These are phyloP conservation scores for Epichloe amarillans DNA, from an alignment of 2,329 filamentous ascomycete genomes.

Conservation along the genomic window DNA sequence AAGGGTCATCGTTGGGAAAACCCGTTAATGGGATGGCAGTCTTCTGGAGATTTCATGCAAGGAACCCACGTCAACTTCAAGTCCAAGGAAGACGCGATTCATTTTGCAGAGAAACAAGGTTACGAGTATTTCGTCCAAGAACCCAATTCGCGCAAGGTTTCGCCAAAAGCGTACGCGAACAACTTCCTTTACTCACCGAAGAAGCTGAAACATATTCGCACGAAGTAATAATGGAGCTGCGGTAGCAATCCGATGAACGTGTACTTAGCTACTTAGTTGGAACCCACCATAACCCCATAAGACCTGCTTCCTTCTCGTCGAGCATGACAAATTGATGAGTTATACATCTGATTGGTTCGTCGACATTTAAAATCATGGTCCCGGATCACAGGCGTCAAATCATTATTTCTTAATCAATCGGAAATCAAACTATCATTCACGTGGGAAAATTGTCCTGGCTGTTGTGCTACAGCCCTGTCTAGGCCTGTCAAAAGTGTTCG, in stretches of 20 bases:
- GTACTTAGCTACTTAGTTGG: background rate
- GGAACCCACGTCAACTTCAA: conserved; percentile 85
- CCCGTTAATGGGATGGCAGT: conserved; percentile 96
- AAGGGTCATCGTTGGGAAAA: conserved; percentile 99
- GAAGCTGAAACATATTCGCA: conserved; percentile 78
- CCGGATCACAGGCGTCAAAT: no score
- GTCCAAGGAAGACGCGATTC: conserved; percentile 84
- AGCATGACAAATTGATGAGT: no score
- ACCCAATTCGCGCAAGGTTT: conserved; percentile 74
- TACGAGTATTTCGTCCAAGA: conserved; percentile 99
- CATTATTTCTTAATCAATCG: no score
- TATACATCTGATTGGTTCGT: no score
- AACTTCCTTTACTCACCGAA: conserved; percentile 79
- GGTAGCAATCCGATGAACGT: background rate
- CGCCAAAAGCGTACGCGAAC: conserved; percentile 90
- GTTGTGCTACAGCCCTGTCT: background rate
- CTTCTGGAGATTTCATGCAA: conserved; percentile 88
- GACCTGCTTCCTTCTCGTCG: no score
- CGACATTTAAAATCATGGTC: background rate
- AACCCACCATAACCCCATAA: no score
- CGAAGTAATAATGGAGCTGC: conserved; percentile 45
- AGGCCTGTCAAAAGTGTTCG: background rate
- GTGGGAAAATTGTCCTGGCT: background rate
- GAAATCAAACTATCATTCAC: background rate
- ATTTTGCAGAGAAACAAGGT: conserved; percentile 95